Conservation (phyloP, 208 protist genomes). For the Wallacemonas sp. region DNA sequence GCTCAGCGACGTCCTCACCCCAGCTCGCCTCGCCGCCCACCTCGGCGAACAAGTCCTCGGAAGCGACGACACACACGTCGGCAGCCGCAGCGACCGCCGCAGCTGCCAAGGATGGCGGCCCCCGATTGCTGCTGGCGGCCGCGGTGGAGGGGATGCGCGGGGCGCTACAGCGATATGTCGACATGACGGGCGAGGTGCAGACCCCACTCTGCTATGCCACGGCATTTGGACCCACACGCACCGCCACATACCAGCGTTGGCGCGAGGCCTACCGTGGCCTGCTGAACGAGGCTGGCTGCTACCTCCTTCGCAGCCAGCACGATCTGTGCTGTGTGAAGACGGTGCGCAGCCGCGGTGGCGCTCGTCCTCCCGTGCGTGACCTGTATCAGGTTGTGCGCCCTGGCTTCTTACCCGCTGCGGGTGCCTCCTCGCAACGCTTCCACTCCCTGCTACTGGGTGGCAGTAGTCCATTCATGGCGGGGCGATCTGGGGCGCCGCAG, state of each 20-base stretch:
- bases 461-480: neutral
- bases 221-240: constrained; percentile 38
- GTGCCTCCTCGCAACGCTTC: neutral
- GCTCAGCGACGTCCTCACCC: too few relatives aligned
- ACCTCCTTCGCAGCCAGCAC: constrained; percentile 59
- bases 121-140: constrained; percentile 62
- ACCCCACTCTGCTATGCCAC: constrained; percentile 57
- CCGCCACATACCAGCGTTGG: constrained; percentile 40
- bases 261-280: constrained; percentile 60
- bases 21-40: too few relatives aligned
- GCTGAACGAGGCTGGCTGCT: constrained; percentile 54
- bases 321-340: constrained; percentile 59
- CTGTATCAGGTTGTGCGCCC: constrained; percentile 16
- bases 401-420: constrained; percentile 11
- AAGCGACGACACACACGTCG: neutral
- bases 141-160: constrained; percentile 48
- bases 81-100: too few relatives aligned
- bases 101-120: neutral
- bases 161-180: constrained; percentile 79
- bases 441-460: constrained; percentile 1
- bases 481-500: neutral
- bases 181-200: constrained; percentile 78
- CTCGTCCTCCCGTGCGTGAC: neutral
- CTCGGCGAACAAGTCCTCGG: too few relatives aligned
- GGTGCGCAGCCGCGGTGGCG: neutral